A percentile compares a stretch with the other conserved stretches of the same genome.
phyloP scores from a whole-genome alignment of 495 filamentous ascomycete species.

The Polyplosphaeria fusca region DNA sequence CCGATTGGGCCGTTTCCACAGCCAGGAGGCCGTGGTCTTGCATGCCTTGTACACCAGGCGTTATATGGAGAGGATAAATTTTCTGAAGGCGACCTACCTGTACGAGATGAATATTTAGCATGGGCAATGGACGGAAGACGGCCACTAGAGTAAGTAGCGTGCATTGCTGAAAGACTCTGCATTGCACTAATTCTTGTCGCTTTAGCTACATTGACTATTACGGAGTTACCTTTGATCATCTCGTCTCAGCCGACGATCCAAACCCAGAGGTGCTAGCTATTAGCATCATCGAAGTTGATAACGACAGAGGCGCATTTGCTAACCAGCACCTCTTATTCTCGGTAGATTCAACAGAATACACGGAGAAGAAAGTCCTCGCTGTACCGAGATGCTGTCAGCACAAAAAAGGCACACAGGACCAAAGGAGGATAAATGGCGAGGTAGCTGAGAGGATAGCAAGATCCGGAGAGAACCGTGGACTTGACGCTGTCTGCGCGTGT shows the following conservation, averaged over 20 bases:
- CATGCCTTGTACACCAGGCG: constrained; percentile 19
- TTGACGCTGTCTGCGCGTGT: too few species aligned
- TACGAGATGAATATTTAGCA: constrained; percentile 22
- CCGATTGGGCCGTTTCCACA: constrained; percentile 16
- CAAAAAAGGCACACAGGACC: constrained; percentile 42
- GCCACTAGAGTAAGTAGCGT: constrained; percentile 22
- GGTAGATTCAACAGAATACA: constrained; percentile 38
- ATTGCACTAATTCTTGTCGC: constrained; percentile 6
- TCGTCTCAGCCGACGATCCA: constrained; percentile 23
- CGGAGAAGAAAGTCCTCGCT: constrained; percentile 43
- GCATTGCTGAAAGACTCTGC: neutral
- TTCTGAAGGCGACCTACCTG: constrained; percentile 19
- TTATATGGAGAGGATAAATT: constrained; percentile 16
- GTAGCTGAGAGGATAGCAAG: constrained; percentile 20
- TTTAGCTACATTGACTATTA: constrained; percentile 27
- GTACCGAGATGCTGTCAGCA: constrained; percentile 44
- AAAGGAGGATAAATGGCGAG: constrained; percentile 14
- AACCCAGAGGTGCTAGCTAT: constrained; percentile 25
- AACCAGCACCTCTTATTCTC: constrained; percentile 36
- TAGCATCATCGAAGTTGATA: constrained; percentile 22
- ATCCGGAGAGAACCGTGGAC: too few species aligned
- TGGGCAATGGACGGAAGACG: constrained; percentile 24
- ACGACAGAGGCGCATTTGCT: constrained; percentile 34
- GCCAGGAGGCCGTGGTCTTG: constrained; percentile 17
- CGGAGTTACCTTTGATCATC: constrained; percentile 24